A percentile compares a stretch with the other conserved stretches of the same genome.
phyloP scores from a whole-genome alignment of 768 basidiomycete genomes.

The Panaeolus cyanescens region DNA sequence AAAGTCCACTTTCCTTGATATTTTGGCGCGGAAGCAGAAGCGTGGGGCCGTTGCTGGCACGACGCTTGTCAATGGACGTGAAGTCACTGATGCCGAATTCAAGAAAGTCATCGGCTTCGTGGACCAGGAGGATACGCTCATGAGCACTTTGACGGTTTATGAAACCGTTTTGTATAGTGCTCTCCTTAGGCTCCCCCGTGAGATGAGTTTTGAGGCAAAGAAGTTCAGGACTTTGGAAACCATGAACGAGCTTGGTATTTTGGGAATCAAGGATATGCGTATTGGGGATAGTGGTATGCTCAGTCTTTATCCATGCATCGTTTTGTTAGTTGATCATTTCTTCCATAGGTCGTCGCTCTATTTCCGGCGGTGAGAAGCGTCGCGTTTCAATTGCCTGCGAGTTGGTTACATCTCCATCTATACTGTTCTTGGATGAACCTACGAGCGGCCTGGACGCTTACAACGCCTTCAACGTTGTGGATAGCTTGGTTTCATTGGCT shows the following conservation, averaged over 20 bases:
- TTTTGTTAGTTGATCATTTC: slow-evolving; percentile 1
- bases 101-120: slow-evolving; percentile 91
- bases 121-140: slow-evolving; percentile 97
- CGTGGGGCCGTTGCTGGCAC: slow-evolving; percentile 73
- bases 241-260: slow-evolving; percentile 92
- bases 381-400: slow-evolving; percentile 98
- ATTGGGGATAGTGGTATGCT: slow-evolving; percentile 86
- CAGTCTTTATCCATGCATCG: not conserved
- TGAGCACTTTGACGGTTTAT: slow-evolving; percentile 97
- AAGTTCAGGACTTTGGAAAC: slow-evolving; percentile 93
- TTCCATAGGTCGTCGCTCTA: slow-evolving; percentile 75
- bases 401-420: slow-evolving; percentile 94
- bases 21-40: slow-evolving; percentile 90
- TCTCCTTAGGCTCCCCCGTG: slow-evolving; percentile 83
- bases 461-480: slow-evolving; percentile 95
- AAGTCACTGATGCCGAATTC: slow-evolving; percentile 73
- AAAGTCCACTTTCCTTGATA: slow-evolving; percentile 95
- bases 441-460: slow-evolving; percentile 95
- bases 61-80: slow-evolving; percentile 84
- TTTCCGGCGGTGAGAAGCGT: slow-evolving; percentile 97
- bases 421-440: slow-evolving; percentile 95
- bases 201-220: slow-evolving; percentile 97
- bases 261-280: slow-evolving; percentile 85
- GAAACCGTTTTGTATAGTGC: slow-evolving; percentile 97
- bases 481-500: slow-evolving; percentile 83